Evolutionary conservation across 164 flowering plant genomes (phyloP), one percentile per base, ranked within the genome.

Genomic region (Chimonanthus praecox): DNA sequence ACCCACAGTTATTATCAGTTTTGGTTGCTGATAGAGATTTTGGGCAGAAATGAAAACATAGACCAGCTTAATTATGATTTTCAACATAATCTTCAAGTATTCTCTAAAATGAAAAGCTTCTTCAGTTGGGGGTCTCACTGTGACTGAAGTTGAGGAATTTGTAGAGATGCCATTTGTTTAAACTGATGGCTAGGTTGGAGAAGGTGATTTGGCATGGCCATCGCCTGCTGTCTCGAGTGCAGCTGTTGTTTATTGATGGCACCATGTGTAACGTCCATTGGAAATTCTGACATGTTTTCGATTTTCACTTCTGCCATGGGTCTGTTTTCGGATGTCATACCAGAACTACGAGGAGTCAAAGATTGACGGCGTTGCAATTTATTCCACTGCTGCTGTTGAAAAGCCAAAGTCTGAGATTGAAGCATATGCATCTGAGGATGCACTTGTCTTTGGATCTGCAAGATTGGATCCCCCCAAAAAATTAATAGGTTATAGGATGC

Each of bases 301-400:
- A 88, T 54, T 84, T 96, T 96, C 21, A 93, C 99, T 80, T 92
- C 89, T 20, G 88, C 85, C 82, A 89, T 11, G 47, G 90, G 86
- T 58, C 89, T 83, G 68, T 86, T 89, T 33, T 92, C 92, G 61
- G 85, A 75, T 72, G 78, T 87, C 85, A 86, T 83, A 65, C 66
- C 80, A 49, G 78, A 49, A 13, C 71, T 48, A 15, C 87, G 89
- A 72, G 93, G 86, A 64, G 83, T 81, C 13, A 90, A 33, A 63
- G 80, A 76, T 72, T 86, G 94, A 20, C 87, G 87, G 69, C 86
- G 77, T 69, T 88, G 83, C 79, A 84, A 78, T 77, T 84, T 87
- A 8, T 86, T 88, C 83, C 82, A 81, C 67, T 87, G 93, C 76
- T 92, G 99, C 50, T 87, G 94, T 84, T 92, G 99, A 43, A 81